These are phyloP conservation scores for Atalantia buxifolia DNA, from an alignment of 345 rosid genomes.

Conservation along the genomic window DNA sequence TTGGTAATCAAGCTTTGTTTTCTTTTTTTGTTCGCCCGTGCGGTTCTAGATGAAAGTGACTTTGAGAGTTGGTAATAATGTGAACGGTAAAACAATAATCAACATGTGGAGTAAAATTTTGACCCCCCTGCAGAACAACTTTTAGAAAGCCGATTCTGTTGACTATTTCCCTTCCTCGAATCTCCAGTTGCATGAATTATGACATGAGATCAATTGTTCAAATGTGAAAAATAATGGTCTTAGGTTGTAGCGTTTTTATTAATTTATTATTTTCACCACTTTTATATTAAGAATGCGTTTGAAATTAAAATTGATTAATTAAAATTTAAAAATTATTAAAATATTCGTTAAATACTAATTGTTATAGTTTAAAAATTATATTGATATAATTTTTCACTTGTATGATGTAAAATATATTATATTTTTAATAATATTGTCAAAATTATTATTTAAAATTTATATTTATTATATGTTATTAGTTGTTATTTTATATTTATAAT, in stretches of 20 bases:
- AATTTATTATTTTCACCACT: no score
- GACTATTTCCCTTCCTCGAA: neutral
- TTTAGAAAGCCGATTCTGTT: neutral
- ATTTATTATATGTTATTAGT: no score
- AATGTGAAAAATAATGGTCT: neutral
- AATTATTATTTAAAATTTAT: no score
- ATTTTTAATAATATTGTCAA: no score
- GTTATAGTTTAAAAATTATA: no score
- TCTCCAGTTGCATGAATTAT: neutral
- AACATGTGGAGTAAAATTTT: neutral
- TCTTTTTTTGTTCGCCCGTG: neutral
- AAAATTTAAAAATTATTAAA: fast-evolving
- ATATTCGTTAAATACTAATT: no score
- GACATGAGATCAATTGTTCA: no score
- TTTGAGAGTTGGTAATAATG: neutral
- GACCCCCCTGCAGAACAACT: neutral
- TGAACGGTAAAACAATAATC: neutral
- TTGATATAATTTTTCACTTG: fast-evolving
- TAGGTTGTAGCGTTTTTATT: no score
- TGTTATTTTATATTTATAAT: no score
- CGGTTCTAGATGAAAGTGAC: neutral
- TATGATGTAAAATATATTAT: no score
- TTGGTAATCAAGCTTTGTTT: neutral
- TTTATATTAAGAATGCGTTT: fast-evolving
- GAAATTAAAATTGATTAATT: fast-evolving